phyloP scores from a whole-genome alignment of 768 basidiomycete species.

The Pilatotrama ljubarskyi region DNA sequence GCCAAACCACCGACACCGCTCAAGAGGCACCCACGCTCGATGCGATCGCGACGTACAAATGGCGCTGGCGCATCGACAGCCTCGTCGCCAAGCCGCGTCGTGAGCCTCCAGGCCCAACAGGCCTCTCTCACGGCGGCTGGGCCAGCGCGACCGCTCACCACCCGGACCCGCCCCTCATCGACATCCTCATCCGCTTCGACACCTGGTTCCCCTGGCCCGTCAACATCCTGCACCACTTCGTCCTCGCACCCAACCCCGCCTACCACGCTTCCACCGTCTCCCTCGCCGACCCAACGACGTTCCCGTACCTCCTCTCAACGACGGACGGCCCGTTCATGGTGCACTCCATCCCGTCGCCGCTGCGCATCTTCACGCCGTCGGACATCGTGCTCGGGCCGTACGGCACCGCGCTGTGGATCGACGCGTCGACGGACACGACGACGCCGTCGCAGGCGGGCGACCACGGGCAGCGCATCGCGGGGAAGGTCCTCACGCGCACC shows the following conservation, averaged over 20 bases:
- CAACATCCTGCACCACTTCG: constrained; percentile 66
- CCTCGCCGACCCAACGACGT: not conserved
- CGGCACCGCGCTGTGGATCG: constrained; percentile 68
- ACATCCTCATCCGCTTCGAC: constrained; percentile 59
- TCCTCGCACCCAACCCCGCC: constrained; percentile 47
- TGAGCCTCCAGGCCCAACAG: constrained; percentile 10
- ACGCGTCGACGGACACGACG: constrained; percentile 54
- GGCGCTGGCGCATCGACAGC: constrained; percentile 60
- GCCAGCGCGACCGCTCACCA: no score
- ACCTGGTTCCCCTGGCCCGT: constrained; percentile 67
- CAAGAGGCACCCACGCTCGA: constrained; percentile 29
- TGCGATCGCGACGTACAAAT: constrained; percentile 48
- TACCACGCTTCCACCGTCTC: not conserved
- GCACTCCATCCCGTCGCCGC: constrained; percentile 32
- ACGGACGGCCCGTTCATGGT: constrained; percentile 17
- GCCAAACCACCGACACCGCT: not conserved
- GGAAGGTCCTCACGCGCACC: constrained; percentile 30
- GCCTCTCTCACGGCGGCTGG: not conserved
- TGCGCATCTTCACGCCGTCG: constrained; percentile 56
- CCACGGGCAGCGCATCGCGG: constrained; percentile 61
- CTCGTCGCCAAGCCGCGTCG: constrained; percentile 41
- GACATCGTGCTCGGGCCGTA: constrained; percentile 55
- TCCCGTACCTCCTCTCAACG: constrained; percentile 20
- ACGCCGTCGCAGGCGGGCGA: constrained; percentile 31
- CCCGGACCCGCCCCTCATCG: constrained; percentile 38